Base-by-base conservation (phyloP, 2,329 filamentous ascomycete genomes). In the Penicillium sp. region DNA sequence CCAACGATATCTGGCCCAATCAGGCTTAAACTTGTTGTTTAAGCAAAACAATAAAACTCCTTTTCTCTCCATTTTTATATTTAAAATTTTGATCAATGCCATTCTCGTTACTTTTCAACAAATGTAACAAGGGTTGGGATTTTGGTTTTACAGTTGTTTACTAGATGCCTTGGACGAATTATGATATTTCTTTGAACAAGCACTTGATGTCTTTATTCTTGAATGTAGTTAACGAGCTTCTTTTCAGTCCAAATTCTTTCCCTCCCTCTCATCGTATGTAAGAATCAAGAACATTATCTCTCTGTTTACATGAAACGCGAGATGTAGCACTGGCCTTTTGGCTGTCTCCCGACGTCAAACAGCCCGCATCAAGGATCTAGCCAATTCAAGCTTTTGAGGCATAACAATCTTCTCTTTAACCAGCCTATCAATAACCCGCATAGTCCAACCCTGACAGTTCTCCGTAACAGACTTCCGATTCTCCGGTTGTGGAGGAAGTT, bases 1-100 rank as follows among this genome's bases (percentile, higher is more conserved):
- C 89, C 3, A 84, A 91, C 69, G 84, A 88, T 67, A 83, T 92
- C 57, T 93, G 89, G 89, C 80, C 81, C 4, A 79, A 80, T 21
- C 75, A 84, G 75, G 70, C 77, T 62, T 84, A 62, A 67, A 47
- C 40, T 38, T 50, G 25, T 2, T 37, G 41, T 15, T 47, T 19
- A 33, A 12, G 25, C 46, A 15, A n/a, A 27, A 27, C 23, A n/a
- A n/a, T n/a, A 43, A n/a, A 10, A 3, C 25, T 2, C 2, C 9
- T 17, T 25, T 25, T 27, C 23, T 25, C 15, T 43, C 15, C 21
- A 1, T 27, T 43, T 25, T 42, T 25, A 25, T 8, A 23, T 21
- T 23, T 13, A 43, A 46, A 54, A 38, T 13, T 51, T 23, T 57
- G 54, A 33, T 46, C 5, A n/a, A 33, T 54, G 53, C 50, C n/a